Conservation (phyloP, 2,329 filamentous ascomycete genomes). For the Bertia moriformis region DNA sequence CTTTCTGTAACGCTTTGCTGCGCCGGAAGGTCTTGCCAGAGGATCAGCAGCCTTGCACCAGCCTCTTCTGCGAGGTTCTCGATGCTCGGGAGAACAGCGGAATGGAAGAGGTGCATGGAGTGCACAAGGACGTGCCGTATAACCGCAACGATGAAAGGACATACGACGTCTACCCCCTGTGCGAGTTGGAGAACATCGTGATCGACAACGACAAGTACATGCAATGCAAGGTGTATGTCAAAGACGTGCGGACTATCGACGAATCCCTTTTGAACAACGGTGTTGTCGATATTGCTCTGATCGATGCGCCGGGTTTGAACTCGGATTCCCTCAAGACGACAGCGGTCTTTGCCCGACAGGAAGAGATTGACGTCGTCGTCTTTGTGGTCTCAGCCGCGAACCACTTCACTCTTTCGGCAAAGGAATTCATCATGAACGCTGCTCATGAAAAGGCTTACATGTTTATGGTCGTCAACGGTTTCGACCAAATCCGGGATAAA, state of each 20-base stretch:
- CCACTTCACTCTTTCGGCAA: constrained; percentile 94
- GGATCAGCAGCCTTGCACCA: constrained; percentile 94
- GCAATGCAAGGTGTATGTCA: constrained; percentile 94
- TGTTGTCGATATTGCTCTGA: constrained; percentile 92
- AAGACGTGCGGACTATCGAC: constrained; percentile 75
- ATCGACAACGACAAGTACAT: constrained; percentile 76
- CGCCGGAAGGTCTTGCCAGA: constrained; percentile 86
- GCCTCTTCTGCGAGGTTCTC: constrained; percentile 94
- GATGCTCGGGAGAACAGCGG: constrained; percentile 83
- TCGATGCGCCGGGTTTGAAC: constrained; percentile 90
- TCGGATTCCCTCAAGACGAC: constrained; percentile 94
- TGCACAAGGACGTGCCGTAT: constrained; percentile 68
- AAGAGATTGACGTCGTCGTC: constrained; percentile 96
- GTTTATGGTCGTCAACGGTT: constrained; percentile 97
- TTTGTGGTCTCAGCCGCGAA: constrained; percentile 97
- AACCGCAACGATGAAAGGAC: constrained; percentile 85
- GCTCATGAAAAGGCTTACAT: constrained; percentile 96
- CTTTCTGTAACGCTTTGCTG: constrained; percentile 93
- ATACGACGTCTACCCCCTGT: constrained; percentile 71
- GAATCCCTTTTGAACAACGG: constrained; percentile 93
- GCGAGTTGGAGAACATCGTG: constrained; percentile 76
- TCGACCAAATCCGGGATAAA: constrained; percentile 86
- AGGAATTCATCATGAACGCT: constrained; percentile 91
- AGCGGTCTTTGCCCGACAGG: constrained; percentile 88
- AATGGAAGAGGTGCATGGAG: constrained; percentile 87